Evolutionary conservation across 2,329 filamentous ascomycete species (phyloP).

Genomic region (Salinomyces thailandicus): DNA sequence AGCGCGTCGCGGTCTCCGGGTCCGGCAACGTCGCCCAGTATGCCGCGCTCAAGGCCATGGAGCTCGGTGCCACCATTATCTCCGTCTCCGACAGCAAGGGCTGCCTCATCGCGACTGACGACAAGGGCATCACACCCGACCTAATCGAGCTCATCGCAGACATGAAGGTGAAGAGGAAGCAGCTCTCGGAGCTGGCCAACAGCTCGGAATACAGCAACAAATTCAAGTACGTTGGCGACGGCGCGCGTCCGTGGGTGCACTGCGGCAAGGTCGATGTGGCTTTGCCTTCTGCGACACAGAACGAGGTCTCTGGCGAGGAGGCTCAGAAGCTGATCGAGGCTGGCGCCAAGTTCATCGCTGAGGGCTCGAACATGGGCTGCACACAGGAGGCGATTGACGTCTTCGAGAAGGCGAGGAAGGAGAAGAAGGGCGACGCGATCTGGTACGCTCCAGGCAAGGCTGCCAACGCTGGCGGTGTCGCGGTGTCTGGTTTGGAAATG

Average conservation of each 20-base stretch:
- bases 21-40: constrained; percentile 98
- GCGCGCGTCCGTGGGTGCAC: constrained; percentile 83
- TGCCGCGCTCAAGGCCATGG: constrained; percentile 89
- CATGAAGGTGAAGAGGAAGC: constrained; percentile 78
- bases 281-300: constrained; percentile 89
- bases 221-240: constrained; percentile 71
- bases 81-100: constrained; percentile 92
- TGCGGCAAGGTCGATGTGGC: constrained; percentile 83
- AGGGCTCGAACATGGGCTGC: constrained; percentile 99
- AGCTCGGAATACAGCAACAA: constrained; percentile 46
- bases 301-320: constrained; percentile 90
- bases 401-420: constrained; percentile 68
- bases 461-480: constrained; percentile 93
- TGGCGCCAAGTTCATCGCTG: constrained; percentile 77
- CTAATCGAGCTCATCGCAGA: constrained; percentile 68
- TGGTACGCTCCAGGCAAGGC: constrained; percentile 90
- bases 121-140: constrained; percentile 63
- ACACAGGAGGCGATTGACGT: constrained; percentile 89
- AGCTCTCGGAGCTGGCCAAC: constrained; percentile 62
- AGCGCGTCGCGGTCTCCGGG: constrained; percentile 89
- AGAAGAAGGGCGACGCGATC: constrained; percentile 60
- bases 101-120: constrained; percentile 61
- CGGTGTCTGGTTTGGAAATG: constrained; percentile 97
- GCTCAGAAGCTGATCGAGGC: constrained; percentile 67
- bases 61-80: constrained; percentile 85